These are phyloP conservation scores for Cylindricascospora bacillispora DNA, from an alignment of 1,139 yeast species.

Conservation along the genomic window DNA sequence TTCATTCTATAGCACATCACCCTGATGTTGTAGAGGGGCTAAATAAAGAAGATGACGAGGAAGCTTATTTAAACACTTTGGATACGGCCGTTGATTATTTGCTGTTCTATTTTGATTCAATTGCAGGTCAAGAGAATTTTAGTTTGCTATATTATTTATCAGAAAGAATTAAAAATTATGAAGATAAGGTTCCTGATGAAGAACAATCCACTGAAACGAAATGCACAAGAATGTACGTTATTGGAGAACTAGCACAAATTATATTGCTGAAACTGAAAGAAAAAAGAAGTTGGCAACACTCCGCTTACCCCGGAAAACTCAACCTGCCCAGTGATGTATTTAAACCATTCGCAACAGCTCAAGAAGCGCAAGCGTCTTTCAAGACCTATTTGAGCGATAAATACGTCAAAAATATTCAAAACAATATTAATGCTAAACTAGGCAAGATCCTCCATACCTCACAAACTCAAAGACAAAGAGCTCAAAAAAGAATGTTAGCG, in stretches of 20 bases:
- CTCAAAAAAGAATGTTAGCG: slow-evolving; percentile 20
- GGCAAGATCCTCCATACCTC: slow-evolving; percentile 18
- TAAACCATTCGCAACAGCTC: slow-evolving; percentile 35
- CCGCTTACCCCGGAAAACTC: slow-evolving; percentile 73
- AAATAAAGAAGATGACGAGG: slow-evolving; percentile 17
- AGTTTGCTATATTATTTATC: slow-evolving; percentile 66
- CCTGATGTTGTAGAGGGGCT: slow-evolving; percentile 45
- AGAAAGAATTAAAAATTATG: slow-evolving; percentile 66
- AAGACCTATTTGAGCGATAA: slow-evolving; percentile 17
- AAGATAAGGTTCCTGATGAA: slow-evolving; percentile 25
- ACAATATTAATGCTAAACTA: slow-evolving; percentile 19
- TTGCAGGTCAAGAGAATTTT: slow-evolving; percentile 55
- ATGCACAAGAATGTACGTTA: slow-evolving; percentile 39
- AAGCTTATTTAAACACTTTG: slow-evolving; percentile 29
- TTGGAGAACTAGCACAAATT: slow-evolving; percentile 65
- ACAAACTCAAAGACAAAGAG: slow-evolving; percentile 21
- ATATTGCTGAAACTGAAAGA: slow-evolving; percentile 48
- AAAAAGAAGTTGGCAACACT: slow-evolving; percentile 51
- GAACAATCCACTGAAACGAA: slow-evolving; percentile 3
- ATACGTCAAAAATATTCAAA: slow-evolving; percentile 11
- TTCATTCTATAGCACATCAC: slow-evolving; percentile 67
- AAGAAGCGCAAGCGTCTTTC: slow-evolving; percentile 27
- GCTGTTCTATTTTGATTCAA: slow-evolving; percentile 43
- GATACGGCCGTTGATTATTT: slow-evolving; percentile 47
- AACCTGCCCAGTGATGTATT: slow-evolving; percentile 55